Conservation (phyloP, 2,329 filamentous ascomycete species). For the Pseudocercospora pini-densiflorae region DNA sequence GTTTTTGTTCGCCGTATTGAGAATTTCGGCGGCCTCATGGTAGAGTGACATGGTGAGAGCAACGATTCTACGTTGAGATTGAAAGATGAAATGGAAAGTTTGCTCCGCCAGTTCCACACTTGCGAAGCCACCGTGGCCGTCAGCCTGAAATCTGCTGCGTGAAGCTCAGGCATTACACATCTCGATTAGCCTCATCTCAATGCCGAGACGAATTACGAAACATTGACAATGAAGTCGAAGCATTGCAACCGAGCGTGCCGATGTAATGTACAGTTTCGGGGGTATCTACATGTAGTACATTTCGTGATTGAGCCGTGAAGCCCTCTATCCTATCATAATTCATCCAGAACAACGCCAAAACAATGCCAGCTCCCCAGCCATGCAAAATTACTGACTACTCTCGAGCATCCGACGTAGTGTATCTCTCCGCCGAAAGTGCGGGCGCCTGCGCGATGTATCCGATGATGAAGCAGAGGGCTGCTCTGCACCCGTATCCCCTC, state of each 20-base stretch:
- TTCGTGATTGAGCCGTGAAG: neutral
- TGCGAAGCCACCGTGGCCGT: neutral
- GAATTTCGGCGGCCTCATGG: constrained; percentile 80
- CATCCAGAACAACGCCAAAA: neutral
- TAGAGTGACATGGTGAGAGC: constrained; percentile 80
- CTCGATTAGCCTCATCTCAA: too few relatives aligned
- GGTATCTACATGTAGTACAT: neutral
- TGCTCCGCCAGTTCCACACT: neutral
- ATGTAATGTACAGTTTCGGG: neutral
- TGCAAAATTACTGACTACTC: neutral
- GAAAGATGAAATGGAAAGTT: neutral
- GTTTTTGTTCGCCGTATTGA: constrained; percentile 65
- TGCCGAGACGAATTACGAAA: too few relatives aligned
- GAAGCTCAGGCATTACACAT: too few relatives aligned
- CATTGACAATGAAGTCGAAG: too few relatives aligned
- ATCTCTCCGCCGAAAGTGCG: neutral
- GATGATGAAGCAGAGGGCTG: neutral
- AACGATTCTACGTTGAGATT: neutral
- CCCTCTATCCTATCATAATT: neutral
- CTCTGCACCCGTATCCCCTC: neutral
- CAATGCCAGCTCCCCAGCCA: neutral
- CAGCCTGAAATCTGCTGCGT: neutral
- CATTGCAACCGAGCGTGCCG: too few relatives aligned
- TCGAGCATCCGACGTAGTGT: neutral
- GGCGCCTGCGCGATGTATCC: neutral